Percentiles rank a stretch among this genome's conserved stretches.
These are phyloP conservation scores for Trifolium repens DNA, from an alignment of 306 rosid species.

Conservation along the genomic window DNA sequence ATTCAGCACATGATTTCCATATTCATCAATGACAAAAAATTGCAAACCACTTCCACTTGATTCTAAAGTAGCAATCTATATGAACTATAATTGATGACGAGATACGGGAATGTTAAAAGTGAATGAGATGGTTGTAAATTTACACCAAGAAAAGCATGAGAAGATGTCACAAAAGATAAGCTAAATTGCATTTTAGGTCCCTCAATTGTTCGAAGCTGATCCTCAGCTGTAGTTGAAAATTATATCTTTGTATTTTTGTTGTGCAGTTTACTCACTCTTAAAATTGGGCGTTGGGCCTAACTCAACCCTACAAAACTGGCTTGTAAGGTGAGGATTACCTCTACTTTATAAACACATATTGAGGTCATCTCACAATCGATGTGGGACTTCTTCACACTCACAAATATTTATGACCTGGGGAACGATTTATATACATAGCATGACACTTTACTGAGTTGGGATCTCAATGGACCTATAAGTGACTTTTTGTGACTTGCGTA, in stretches of 20 bases:
- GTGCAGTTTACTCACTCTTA: neutral
- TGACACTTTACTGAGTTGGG: neutral
- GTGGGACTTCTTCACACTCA: neutral
- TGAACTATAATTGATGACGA: constrained; percentile 20
- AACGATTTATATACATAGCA: neutral
- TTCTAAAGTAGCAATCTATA: constrained; percentile 28
- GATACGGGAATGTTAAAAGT: constrained; percentile 1
- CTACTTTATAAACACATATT: too few species aligned
- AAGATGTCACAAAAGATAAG: neutral
- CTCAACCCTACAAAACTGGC: too few species aligned
- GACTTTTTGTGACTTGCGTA: neutral
- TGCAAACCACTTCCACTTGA: constrained; percentile 32
- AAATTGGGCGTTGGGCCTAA: too few species aligned
- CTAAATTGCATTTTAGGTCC: neutral
- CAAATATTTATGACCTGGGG: neutral
- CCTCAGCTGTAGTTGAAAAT: neutral
- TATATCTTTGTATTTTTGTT: neutral
- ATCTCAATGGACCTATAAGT: neutral
- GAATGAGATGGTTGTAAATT: neutral
- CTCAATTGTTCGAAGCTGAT: neutral
- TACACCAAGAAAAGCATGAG: neutral
- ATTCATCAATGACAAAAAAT: constrained; percentile 12
- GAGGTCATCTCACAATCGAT: too few species aligned
- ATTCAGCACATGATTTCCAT: constrained; percentile 31
- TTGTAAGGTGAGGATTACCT: too few species aligned